Percentiles rank a stretch among this genome's conserved stretches.
Conservation (phyloP, 306 rosid species). For the Glycine latifolia region DNA sequence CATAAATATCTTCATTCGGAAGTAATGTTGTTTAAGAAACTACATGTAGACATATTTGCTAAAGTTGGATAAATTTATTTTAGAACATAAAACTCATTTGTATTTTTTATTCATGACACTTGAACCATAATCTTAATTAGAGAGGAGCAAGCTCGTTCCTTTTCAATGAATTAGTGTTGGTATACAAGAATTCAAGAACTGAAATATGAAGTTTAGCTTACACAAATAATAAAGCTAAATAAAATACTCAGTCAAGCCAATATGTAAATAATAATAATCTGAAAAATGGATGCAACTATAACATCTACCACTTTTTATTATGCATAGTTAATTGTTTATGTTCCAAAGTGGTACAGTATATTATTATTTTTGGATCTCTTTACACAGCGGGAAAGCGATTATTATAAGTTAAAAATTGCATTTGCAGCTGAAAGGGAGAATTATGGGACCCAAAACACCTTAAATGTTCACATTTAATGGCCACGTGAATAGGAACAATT, state of each 20-base stretch:
- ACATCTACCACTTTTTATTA: background rate
- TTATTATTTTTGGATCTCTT: conserved; percentile 35
- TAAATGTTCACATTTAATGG: conserved; percentile 66
- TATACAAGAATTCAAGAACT: background rate
- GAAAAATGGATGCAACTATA: background rate
- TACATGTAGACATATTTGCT: no score
- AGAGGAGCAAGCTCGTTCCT: background rate
- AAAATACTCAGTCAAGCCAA: background rate
- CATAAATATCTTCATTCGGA: no score
- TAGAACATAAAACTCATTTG: background rate
- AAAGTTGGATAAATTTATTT: no score
- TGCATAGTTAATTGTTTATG: background rate
- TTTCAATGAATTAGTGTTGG: background rate
- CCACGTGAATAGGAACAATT: conserved; percentile 72
- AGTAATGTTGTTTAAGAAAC: no score
- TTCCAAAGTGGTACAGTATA: conserved; percentile 15
- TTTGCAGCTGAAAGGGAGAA: conserved; percentile 34
- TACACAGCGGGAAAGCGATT: background rate
- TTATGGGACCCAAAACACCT: conserved; percentile 52
- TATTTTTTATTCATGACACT: background rate
- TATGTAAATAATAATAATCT: background rate
- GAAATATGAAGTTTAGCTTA: background rate
- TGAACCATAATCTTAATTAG: background rate
- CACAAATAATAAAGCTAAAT: background rate
- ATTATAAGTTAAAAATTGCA: background rate